Base-by-base conservation (phyloP, 2,329 filamentous ascomycete species). In the Verticillium nonalfalfae region DNA sequence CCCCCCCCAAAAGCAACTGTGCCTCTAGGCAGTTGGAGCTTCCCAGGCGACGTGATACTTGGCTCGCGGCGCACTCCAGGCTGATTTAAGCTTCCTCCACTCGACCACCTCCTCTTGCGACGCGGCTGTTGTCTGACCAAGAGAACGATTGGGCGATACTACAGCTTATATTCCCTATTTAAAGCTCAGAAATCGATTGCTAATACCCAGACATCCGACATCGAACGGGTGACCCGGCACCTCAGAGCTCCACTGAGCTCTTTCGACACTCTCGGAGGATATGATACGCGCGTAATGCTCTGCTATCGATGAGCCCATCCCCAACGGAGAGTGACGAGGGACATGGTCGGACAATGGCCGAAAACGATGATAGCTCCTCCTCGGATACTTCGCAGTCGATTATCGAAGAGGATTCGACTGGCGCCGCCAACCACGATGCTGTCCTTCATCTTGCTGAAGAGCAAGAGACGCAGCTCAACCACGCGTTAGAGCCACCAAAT, bases 331-430 rank as follows among this genome's bases (percentile, higher is more conserved):
- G 62, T 59, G 56, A 65, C 75, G 70, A 77, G 77, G 75, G 75
- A 75, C 63, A 70, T 66, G 58, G 59, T 66, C 71, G 73, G 70
- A 76, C 69, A 74, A 83, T 84, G 81, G 73, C 76, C 70, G 78
- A 82, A 69, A 68, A 76, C 71, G 72, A 78, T 74, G 78, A 82
- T 67, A 72, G 75, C 66, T 72, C 77, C 71, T 73, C 75, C 54
- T 65, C 72, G 55, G 74, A 73, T 69, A 63, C 69, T 67, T 61
- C 75, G 74, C 52, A 78, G 76, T 66, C 45, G 7, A 26, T 52
- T 21, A 18, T 21, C 11, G 45, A 18, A 18, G 45, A 52, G 18
- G 18, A 21, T 11, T 21, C 45, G 45, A 52, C n/a, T 11, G 45
- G 21, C 18, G 45, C 45, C 45, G n/a, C 45, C 45, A 77, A 80